Evolutionary conservation across 2,329 filamentous ascomycete species (phyloP).

Genomic region (Cladorrhinum sp.): DNA sequence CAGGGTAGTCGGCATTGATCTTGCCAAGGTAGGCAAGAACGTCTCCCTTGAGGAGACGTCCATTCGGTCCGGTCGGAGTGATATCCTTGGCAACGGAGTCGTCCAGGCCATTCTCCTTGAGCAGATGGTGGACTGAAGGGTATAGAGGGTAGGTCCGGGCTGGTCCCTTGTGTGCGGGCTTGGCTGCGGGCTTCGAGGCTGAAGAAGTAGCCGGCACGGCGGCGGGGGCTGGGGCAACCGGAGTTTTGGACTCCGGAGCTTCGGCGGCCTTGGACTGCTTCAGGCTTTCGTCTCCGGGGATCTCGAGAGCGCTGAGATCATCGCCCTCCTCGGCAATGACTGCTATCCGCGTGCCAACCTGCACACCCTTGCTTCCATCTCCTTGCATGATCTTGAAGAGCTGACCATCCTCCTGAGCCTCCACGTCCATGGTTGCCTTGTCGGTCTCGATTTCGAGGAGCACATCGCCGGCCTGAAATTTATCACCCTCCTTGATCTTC

Average conservation of each 20-base stretch:
- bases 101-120: constrained; percentile 75
- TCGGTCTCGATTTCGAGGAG: constrained; percentile 91
- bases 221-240: constrained; percentile 25
- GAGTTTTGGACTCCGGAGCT: constrained; percentile 16
- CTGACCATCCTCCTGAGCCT: constrained; percentile 85
- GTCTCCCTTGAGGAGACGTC: constrained; percentile 90
- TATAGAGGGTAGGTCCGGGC: constrained; percentile 70
- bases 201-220: constrained; percentile 16
- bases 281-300: constrained; percentile 65
- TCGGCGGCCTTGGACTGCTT: constrained; percentile 34
- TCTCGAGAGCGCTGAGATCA: constrained; percentile 69
- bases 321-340: constrained; percentile 80
- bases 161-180: constrained; percentile 48
- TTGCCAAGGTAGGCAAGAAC: constrained; percentile 84
- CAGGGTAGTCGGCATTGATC: constrained; percentile 69
- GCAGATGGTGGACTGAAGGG: constrained; percentile 79
- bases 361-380: constrained; percentile 71
- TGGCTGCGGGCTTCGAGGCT: constrained; percentile 37
- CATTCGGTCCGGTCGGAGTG: constrained; percentile 80
- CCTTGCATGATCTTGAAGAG: constrained; percentile 76
- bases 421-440: constrained; percentile 92
- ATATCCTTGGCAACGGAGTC: constrained; percentile 76
- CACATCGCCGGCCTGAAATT: constrained; percentile 78
- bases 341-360: constrained; percentile 78
- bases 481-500: constrained; percentile 84